Evolutionary conservation across 257 asterid species (phyloP), one percentile per base, ranked within the genome.

Genomic region (Anisodus acutangulus): DNA sequence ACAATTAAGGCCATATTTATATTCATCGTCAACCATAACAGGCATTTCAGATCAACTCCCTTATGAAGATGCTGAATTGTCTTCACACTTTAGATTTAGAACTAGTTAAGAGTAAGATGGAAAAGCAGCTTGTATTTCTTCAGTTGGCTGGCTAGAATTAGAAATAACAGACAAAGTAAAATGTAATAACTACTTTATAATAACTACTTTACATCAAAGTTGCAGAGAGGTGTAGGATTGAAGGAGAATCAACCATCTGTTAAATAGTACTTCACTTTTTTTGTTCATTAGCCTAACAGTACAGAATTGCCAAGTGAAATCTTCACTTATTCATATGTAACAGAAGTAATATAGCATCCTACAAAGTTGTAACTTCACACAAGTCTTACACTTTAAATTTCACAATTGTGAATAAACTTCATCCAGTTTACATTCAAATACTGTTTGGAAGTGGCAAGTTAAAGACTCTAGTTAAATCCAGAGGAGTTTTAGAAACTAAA

Each of bases 21-120:
- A 22, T 70, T 45, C n/a, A n/a, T 62, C 9, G 39, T 59, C 11
- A 2, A 17, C 8, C 66, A 17, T 47, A 45, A n/a, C 41, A n/a
- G 58, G 39, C 39, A 4, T 71, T 71, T 71, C 57, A 71, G 79
- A 71, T 71, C 57, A 71, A 43, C 5, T 31, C 35, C 35, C 35
- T 31, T 31, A 31, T 41, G 45, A 41, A 41, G 31, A 45, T 43
- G 78, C 6, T 15, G 59, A 72, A 72, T 45, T 72, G 43, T 71
- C 53, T 26, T 19, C 10, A 72, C 59, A 47, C n/a, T 19, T 72
- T 47, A 60, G 31, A 60, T 19, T 58, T 19, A 60, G 35, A 60
- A 22, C 68, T 60, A 47, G 17, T 72, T 45, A 45, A 72, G n/a
- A 72, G 80, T 47, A 10, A 47, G 80, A 72, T 12, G 31, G 78